A percentile compares a stretch with the other conserved stretches of the same genome.
Evolutionary conservation across 2,329 filamentous ascomycete species (phyloP).

Genomic region (Parastagonospora nodorum): DNA sequence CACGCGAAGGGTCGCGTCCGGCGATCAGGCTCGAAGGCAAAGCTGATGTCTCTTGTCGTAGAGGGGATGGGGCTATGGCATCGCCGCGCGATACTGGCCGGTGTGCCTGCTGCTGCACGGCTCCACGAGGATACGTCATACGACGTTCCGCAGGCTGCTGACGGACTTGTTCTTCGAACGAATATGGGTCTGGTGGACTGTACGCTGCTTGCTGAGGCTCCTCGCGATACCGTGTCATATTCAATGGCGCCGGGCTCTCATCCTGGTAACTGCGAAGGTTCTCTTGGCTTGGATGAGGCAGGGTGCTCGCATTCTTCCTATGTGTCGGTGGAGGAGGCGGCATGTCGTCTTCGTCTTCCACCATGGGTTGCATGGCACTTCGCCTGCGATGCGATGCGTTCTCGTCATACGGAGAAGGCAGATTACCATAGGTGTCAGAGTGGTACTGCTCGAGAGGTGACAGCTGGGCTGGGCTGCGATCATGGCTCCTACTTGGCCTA

Average conservation of each 20-base stretch:
- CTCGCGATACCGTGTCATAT: slow-evolving; percentile 34
- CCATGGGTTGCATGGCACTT: slow-evolving; percentile 63
- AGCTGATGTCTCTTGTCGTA: slow-evolving; percentile 34
- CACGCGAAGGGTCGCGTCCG: slow-evolving; percentile 31
- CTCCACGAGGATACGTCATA: slow-evolving; percentile 36
- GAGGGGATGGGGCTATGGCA: slow-evolving; percentile 37
- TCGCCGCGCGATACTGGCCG: slow-evolving; percentile 41
- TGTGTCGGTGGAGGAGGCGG: slow-evolving; percentile 48
- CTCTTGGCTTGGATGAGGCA: slow-evolving; percentile 33
- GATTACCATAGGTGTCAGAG: slow-evolving; percentile 38
- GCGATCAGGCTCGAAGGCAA: slow-evolving; percentile 39
- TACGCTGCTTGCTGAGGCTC: slow-evolving; percentile 31
- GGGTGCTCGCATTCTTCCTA: slow-evolving; percentile 39
- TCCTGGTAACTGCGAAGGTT: slow-evolving; percentile 26
- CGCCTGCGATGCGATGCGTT: slow-evolving; percentile 52
- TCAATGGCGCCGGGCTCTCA: slow-evolving; percentile 42
- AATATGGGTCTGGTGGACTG: slow-evolving; percentile 32
- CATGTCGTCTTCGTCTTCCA: slow-evolving; percentile 65
- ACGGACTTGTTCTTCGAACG: slow-evolving; percentile 26
- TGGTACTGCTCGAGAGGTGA: slow-evolving; percentile 40
- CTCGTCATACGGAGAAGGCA: slow-evolving; percentile 45
- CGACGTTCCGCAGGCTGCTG: slow-evolving; percentile 35
- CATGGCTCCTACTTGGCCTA: slow-evolving; percentile 34
- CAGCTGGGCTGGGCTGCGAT: slow-evolving; percentile 27
- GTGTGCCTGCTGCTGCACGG: slow-evolving; percentile 27